Base-by-base conservation (phyloP, 139 green algal genomes). In the Micractinium sp. region DNA sequence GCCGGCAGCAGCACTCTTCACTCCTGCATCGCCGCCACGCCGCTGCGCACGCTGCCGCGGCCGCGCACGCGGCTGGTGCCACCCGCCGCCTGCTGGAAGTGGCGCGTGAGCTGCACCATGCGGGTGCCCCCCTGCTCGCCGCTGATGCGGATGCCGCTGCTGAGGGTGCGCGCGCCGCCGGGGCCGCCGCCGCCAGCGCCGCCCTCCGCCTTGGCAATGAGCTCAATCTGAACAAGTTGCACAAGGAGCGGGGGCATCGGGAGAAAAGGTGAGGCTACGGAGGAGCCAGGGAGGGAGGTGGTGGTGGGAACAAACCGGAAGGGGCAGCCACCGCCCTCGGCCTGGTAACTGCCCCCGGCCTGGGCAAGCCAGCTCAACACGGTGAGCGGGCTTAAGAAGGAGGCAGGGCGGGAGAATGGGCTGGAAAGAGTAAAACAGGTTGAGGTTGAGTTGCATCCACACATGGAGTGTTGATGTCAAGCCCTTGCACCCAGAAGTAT, bases 121-220 rank as follows among this genome's bases (percentile, higher is more conserved):
- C 85, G 85, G 38, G 67, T 36, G 67, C 87, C 71, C 56, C 87
- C 87, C 33, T 38, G 63, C 56, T 81, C 87, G 33, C 81, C 87
- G 53, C 75, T 90, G 87, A 90, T 88, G 76, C 87, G 93, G 86
- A 95, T 92, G 84, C 92, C 92, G 80, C 86, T 92, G 79, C 83
- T 87, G 29, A 95, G 91, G 4, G 87, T 93, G 61, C 78, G 75
- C 18, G 74, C 60, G 81, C 75, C 88, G 56, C 77, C 83, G 39
- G 29, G 22, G 27, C 25, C 83, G 83, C 67, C 83, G 85, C 71
- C 83, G n/a, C 38, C 41, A 23, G 77, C 90, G 23, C 86, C 82
- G 0, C 82, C 84, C 29, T 86, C 85, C 47, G 81, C 82, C 71
- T 86, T 71, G 38, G 93, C 78, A 77, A 95, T 94, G 25, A 96